Percentiles rank a stretch among this genome's conserved stretches.
These are phyloP conservation scores for Closterium sp. DNA, from an alignment of 139 green algal species.

Conservation along the genomic window DNA sequence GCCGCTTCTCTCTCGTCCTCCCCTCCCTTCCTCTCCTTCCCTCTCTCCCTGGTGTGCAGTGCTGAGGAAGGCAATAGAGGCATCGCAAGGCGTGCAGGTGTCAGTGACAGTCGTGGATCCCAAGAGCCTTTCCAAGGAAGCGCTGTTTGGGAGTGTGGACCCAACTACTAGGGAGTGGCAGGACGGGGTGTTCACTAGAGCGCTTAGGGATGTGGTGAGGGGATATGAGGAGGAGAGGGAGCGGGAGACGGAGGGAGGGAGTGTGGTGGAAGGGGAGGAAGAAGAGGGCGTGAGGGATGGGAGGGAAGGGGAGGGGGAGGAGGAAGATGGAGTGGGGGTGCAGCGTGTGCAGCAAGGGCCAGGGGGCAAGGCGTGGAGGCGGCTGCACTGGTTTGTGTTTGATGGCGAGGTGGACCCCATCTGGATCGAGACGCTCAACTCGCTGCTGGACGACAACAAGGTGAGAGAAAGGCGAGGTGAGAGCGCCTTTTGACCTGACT, in stretches of 20 bases:
- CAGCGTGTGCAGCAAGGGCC: not conserved
- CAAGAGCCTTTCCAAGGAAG: constrained; percentile 40
- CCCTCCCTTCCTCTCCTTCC: not conserved
- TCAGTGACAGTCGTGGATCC: constrained; percentile 37
- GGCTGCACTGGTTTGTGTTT: constrained; percentile 64
- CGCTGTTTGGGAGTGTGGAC: constrained; percentile 40
- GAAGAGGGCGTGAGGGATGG: not conserved
- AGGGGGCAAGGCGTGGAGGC: not conserved
- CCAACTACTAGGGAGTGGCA: constrained; percentile 36
- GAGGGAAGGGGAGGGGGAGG: not conserved
- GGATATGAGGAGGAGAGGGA: constrained; percentile 2
- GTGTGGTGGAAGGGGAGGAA: not conserved
- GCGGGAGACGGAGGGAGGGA: not conserved
- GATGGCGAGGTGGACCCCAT: constrained; percentile 78
- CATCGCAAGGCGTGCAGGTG: not conserved
- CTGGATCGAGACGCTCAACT: constrained; percentile 84
- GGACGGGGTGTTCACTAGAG: constrained; percentile 44
- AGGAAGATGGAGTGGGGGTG: not conserved
- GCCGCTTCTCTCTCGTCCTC: not conserved
- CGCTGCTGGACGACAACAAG: constrained; percentile 43
- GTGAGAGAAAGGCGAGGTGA: no score
- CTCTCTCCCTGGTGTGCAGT: not conserved
- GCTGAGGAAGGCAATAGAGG: constrained; percentile 5
- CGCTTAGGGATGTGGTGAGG: not conserved
- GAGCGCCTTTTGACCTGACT: no score